These are phyloP conservation scores for Epicoccum sorghinum DNA, from an alignment of 2,329 filamentous ascomycete species.

Conservation along the genomic window DNA sequence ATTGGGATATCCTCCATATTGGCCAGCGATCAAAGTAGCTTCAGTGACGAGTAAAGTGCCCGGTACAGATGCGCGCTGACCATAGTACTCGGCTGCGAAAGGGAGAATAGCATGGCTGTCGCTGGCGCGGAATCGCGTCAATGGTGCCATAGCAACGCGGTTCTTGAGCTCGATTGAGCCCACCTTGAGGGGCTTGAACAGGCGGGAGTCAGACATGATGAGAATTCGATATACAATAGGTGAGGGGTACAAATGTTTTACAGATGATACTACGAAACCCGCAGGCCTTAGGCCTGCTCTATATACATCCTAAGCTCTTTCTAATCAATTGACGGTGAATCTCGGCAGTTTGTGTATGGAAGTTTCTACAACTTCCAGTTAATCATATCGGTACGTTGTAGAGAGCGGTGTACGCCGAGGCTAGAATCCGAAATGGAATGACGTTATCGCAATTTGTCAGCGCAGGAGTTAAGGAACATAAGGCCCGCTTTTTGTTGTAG, in stretches of 20 bases:
- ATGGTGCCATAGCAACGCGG: conserved; percentile 45
- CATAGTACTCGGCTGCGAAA: conserved; percentile 59
- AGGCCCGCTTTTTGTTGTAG: too few species aligned
- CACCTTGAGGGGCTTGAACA: conserved; percentile 46
- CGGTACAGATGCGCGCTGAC: conserved; percentile 57
- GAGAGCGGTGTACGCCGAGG: conserved; percentile 6
- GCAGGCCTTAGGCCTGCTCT: conserved; percentile 5
- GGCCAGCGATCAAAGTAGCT: conserved; percentile 58
- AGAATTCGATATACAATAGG: not conserved
- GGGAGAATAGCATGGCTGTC: conserved; percentile 56
- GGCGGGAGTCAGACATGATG: conserved; percentile 35
- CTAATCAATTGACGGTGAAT: conserved; percentile 19
- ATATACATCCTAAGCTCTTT: conserved; percentile 17
- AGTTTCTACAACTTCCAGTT: conserved; percentile 16
- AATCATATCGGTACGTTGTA: not conserved
- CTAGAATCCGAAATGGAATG: conserved; percentile 5
- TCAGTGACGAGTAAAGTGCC: conserved; percentile 67
- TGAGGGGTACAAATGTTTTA: not conserved
- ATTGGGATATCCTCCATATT: conserved; percentile 57
- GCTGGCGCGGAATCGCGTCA: conserved; percentile 50
- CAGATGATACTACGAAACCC: not conserved
- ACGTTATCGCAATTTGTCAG: conserved; percentile 15
- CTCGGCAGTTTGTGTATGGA: conserved; percentile 21
- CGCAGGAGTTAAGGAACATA: not conserved
- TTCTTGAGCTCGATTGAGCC: conserved; percentile 43